These are phyloP conservation scores for Peziza echinospora DNA, from an alignment of 495 filamentous ascomycete genomes.

Conservation along the genomic window DNA sequence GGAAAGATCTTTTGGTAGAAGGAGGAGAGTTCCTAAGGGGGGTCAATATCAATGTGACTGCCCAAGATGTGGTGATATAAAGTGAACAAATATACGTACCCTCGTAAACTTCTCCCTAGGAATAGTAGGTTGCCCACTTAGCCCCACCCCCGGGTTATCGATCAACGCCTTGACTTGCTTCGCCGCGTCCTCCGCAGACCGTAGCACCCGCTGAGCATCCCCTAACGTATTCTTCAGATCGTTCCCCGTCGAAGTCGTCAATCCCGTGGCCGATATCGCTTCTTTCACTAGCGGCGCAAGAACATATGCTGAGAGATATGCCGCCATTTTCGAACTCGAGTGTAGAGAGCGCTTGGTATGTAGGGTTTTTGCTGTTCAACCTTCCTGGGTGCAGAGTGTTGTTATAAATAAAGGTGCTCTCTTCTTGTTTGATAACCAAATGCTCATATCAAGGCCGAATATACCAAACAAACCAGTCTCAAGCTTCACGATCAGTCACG, in stretches of 20 bases:
- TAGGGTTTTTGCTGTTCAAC: no score
- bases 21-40: background rate
- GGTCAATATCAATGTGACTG: background rate
- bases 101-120: background rate
- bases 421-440: no score
- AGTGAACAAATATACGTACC: background rate
- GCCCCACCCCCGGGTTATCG: background rate
- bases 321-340: background rate
- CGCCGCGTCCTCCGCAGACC: background rate
- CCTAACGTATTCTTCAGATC: background rate
- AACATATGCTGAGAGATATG: background rate
- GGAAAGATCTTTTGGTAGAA: background rate
- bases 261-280: background rate
- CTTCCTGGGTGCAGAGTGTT: no score
- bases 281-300: background rate
- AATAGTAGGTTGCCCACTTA: background rate
- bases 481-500: no score
- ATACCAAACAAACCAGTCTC: no score
- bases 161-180: background rate
- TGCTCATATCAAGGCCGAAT: no score
- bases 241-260: background rate
- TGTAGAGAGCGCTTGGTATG: no score
- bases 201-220: background rate
- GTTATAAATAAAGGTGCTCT: no score
- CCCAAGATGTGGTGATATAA: background rate